These are phyloP conservation scores for Suhomyces wounanorum DNA, from an alignment of 1,139 yeast genomes.

Conservation along the genomic window DNA sequence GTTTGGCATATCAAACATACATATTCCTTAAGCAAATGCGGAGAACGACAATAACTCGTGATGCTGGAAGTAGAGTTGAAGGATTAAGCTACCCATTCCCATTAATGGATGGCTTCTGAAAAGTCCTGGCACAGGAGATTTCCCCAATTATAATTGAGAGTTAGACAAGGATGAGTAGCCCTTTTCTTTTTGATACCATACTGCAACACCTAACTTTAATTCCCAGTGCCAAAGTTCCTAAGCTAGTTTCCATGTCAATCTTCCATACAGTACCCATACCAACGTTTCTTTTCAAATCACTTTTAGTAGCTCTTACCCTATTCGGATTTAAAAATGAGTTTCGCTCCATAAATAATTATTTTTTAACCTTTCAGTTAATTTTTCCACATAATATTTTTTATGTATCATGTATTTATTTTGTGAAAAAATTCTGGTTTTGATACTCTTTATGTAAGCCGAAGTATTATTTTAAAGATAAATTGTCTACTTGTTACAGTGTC, in stretches of 20 bases:
- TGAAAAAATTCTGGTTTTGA: constrained; percentile 5
- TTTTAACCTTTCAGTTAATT: constrained; percentile 5
- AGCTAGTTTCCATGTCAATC: constrained; percentile 3
- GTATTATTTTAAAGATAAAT: constrained; percentile 11
- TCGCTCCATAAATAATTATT: constrained; percentile 5
- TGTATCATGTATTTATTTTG: constrained; percentile 7
- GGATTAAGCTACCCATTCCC: background rate
- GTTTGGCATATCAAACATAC: background rate
- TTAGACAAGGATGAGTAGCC: background rate
- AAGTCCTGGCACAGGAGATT: background rate
- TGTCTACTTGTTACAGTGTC: constrained; percentile 12
- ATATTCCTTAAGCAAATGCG: background rate
- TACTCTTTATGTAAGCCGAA: constrained; percentile 11
- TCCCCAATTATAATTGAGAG: constrained; percentile 1
- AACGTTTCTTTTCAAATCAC: constrained; percentile 10
- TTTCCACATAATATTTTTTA: constrained; percentile 5
- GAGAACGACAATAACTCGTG: background rate
- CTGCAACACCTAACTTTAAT: constrained; percentile 2
- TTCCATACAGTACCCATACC: background rate
- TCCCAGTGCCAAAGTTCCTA: background rate
- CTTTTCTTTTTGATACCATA: background rate
- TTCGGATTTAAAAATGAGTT: constrained; percentile 10
- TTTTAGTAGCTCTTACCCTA: constrained; percentile 4
- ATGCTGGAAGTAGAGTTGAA: background rate
- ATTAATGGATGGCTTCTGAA: background rate